phyloP scores from a whole-genome alignment of 148 eudicot species.

The Spergularia bocconei region DNA sequence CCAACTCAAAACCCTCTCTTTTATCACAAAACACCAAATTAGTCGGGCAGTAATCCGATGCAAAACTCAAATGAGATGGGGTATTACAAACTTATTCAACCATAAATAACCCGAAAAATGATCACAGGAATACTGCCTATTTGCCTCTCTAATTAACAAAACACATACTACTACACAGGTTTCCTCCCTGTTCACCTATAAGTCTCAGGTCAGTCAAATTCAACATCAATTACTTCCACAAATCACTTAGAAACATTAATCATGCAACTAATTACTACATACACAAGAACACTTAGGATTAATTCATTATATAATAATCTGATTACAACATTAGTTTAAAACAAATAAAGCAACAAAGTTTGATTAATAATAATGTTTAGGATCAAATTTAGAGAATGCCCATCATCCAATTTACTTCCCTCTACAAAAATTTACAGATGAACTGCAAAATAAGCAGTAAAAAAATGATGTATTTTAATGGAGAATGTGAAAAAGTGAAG shows the following conservation, averaged over 20 bases:
- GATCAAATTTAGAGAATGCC: neutral
- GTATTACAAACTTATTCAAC: neutral
- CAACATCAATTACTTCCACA: neutral
- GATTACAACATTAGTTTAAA: neutral
- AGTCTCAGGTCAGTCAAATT: neutral
- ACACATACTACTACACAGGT: neutral
- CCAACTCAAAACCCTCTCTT: neutral
- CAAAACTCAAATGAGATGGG: neutral
- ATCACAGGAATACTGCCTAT: too few relatives aligned
- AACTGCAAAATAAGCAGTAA: neutral
- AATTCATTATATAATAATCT: neutral
- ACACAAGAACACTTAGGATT: neutral
- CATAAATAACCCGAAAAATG: neutral
- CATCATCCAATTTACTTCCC: neutral
- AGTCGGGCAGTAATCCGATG: neutral
- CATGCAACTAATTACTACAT: neutral
- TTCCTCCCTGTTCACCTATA: neutral
- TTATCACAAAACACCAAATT: neutral
- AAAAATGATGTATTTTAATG: neutral
- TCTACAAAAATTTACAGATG: neutral
- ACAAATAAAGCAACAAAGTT: conserved; percentile 4
- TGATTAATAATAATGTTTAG: neutral
- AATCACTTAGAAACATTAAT: neutral
- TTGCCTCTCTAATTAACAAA: neutral
- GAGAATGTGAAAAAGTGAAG: neutral